These are phyloP conservation scores for Stachybotrys echinatus DNA, from an alignment of 2,329 filamentous ascomycete genomes.

Conservation along the genomic window DNA sequence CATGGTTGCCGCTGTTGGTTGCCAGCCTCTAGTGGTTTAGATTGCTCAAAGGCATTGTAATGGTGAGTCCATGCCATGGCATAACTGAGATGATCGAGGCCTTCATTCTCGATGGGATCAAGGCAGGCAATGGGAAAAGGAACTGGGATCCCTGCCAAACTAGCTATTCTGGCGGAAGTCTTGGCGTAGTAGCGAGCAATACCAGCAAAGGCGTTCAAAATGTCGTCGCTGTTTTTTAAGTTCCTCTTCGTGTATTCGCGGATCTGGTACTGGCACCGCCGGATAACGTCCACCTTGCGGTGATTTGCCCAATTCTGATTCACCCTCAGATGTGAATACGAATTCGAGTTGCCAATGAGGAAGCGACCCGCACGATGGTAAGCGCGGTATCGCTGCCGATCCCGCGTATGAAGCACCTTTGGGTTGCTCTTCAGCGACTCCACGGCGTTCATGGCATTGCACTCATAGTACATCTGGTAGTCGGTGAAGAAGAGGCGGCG, in stretches of 20 bases:
- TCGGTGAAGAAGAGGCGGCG: slow-evolving; percentile 1
- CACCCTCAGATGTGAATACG: neutral
- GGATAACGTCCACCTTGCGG: slow-evolving; percentile 1
- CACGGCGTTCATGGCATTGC: neutral
- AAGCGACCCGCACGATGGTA: slow-evolving; percentile 1
- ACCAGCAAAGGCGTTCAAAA: neutral
- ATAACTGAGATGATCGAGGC: slow-evolving; percentile 1
- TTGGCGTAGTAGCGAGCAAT: neutral
- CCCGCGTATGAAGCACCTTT: neutral
- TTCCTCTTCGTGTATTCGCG: slow-evolving; percentile 1
- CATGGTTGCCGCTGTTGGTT: neutral
- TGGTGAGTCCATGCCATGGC: slow-evolving; percentile 1
- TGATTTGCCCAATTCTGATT: neutral
- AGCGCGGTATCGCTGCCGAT: neutral
- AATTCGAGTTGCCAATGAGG: neutral
- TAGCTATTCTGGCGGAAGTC: neutral
- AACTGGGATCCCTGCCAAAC: slow-evolving; percentile 1
- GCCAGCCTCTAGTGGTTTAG: no score
- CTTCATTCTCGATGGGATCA: neutral
- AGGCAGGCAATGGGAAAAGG: neutral
- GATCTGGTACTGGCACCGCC: slow-evolving; percentile 1
- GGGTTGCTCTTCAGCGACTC: slow-evolving; percentile 1
- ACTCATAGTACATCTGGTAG: neutral
- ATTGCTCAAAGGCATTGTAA: neutral
- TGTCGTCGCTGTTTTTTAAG: neutral